These are phyloP conservation scores for Erigeron philadelphicus DNA, from an alignment of 140 eudicot species.

Conservation along the genomic window DNA sequence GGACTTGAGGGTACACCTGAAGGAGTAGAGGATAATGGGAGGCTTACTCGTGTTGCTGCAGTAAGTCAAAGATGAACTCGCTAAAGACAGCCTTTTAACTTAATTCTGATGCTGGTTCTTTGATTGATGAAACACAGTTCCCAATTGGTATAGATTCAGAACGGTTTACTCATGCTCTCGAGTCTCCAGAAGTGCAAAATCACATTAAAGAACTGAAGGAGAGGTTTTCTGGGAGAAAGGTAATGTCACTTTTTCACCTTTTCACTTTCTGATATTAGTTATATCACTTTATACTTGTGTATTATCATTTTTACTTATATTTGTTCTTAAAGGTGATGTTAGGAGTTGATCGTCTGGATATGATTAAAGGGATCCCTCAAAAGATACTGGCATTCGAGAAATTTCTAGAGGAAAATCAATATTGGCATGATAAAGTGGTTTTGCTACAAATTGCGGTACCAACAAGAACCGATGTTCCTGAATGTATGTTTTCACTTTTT, in stretches of 20 bases:
- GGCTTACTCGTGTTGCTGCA: slow-evolving; percentile 18
- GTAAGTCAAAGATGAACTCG: not conserved
- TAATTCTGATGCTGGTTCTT: slow-evolving; percentile 1
- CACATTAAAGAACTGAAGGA: slow-evolving; percentile 16
- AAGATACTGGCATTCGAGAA: slow-evolving; percentile 18
- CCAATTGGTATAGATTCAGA: slow-evolving; percentile 17
- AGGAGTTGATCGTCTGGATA: slow-evolving; percentile 18
- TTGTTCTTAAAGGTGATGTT: slow-evolving; percentile 10
- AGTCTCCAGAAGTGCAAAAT: not conserved
- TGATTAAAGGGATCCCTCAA: slow-evolving; percentile 18
- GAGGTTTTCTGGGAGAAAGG: slow-evolving; percentile 18
- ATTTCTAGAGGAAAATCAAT: slow-evolving; percentile 8
- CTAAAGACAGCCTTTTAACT: not conserved
- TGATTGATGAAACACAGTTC: slow-evolving; percentile 7
- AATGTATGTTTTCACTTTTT: slow-evolving; percentile 8
- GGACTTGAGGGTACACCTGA: slow-evolving; percentile 24
- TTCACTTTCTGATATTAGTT: not conserved
- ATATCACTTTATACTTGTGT: not conserved
- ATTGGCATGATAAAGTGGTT: slow-evolving; percentile 20
- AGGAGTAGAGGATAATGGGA: slow-evolving; percentile 20
- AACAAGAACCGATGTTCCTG: slow-evolving; percentile 21
- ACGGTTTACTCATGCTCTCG: slow-evolving; percentile 13
- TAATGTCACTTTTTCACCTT: not conserved
- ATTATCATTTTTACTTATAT: not conserved
- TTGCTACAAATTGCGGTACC: slow-evolving; percentile 17